phyloP scores from a whole-genome alignment of 768 basidiomycete species.

The Lactarius pseudohatsudake region DNA sequence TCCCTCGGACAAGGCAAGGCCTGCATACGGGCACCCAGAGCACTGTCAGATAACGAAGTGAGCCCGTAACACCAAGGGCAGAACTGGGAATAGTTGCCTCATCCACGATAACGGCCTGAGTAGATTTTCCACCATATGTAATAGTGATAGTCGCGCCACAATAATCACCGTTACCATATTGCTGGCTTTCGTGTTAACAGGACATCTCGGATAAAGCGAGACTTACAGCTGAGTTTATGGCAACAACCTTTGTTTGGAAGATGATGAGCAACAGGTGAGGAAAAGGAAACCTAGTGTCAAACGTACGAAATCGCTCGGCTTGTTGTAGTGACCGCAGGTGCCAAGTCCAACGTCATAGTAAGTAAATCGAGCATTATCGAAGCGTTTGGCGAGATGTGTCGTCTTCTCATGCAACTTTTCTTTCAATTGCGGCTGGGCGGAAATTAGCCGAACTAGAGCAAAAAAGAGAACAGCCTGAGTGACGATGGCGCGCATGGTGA shows the following conservation, averaged over 20 bases:
- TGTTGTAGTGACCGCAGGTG: slow-evolving; percentile 50
- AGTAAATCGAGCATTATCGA: slow-evolving; percentile 44
- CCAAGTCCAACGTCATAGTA: slow-evolving; percentile 59
- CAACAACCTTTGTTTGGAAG: slow-evolving; percentile 48
- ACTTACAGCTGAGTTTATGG: slow-evolving; percentile 39
- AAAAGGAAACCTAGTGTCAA: slow-evolving; percentile 13
- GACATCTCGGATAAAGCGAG: background rate
- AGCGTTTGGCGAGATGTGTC: slow-evolving; percentile 37
- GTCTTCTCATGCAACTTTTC: background rate
- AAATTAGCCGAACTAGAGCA: background rate
- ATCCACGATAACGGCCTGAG: slow-evolving; percentile 37
- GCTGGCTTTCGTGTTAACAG: slow-evolving; percentile 8
- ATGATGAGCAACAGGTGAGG: background rate
- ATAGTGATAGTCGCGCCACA: slow-evolving; percentile 40
- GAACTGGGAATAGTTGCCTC: slow-evolving; percentile 21
- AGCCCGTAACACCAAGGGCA: background rate
- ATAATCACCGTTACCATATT: slow-evolving; percentile 35
- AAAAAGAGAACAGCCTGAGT: background rate
- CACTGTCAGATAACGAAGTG: slow-evolving; percentile 42
- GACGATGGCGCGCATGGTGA: background rate
- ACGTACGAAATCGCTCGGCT: slow-evolving; percentile 46
- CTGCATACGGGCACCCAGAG: slow-evolving; percentile 56
- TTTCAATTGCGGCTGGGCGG: background rate
- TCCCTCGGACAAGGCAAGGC: slow-evolving; percentile 59
- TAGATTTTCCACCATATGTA: slow-evolving; percentile 37